phyloP scores from a whole-genome alignment of 2,329 filamentous ascomycete species.

The Whalleya microplaca region DNA sequence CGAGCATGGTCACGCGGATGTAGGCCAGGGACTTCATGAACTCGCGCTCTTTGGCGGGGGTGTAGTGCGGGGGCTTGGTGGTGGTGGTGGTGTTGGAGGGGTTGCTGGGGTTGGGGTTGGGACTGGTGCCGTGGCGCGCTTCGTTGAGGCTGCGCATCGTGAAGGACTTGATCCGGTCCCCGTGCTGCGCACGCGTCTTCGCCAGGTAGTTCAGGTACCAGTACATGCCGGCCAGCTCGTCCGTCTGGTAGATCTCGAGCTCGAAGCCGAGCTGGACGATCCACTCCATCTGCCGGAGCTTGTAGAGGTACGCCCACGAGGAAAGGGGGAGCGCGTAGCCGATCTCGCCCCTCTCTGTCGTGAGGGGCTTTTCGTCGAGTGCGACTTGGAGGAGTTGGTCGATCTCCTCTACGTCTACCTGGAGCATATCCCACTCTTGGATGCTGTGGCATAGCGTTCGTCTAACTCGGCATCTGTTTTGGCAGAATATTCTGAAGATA shows the following conservation, averaged over 20 bases:
- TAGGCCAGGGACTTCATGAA: slow-evolving; percentile 56
- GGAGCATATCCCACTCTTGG: slow-evolving; percentile 80
- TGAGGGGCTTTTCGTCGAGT: slow-evolving; percentile 63
- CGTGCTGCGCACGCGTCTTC: slow-evolving; percentile 68
- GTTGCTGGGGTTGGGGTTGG: slow-evolving; percentile 17
- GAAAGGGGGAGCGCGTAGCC: slow-evolving; percentile 73
- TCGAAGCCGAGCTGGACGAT: slow-evolving; percentile 94
- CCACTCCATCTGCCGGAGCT: slow-evolving; percentile 84
- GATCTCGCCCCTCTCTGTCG: slow-evolving; percentile 44
- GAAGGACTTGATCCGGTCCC: slow-evolving; percentile 74
- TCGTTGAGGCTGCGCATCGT: slow-evolving; percentile 48
- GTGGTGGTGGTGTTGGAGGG: slow-evolving; percentile 8
- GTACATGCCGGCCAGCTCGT: slow-evolving; percentile 89
- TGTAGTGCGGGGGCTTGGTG: slow-evolving; percentile 24
- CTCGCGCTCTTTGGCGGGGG: slow-evolving; percentile 44
- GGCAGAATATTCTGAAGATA: slow-evolving; percentile 79
- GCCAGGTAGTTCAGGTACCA: slow-evolving; percentile 81
- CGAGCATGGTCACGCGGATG: slow-evolving; percentile 63
- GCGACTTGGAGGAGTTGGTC: slow-evolving; percentile 68
- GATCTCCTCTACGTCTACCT: slow-evolving; percentile 78
- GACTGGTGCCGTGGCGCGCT: slow-evolving; percentile 29
- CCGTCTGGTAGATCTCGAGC: slow-evolving; percentile 82
- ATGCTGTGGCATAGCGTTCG: slow-evolving; percentile 86
- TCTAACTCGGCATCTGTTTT: slow-evolving; percentile 89
- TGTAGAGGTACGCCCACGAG: slow-evolving; percentile 89